Conservation (phyloP, 2,329 filamentous ascomycete species). For the Ophiostoma sp. region DNA sequence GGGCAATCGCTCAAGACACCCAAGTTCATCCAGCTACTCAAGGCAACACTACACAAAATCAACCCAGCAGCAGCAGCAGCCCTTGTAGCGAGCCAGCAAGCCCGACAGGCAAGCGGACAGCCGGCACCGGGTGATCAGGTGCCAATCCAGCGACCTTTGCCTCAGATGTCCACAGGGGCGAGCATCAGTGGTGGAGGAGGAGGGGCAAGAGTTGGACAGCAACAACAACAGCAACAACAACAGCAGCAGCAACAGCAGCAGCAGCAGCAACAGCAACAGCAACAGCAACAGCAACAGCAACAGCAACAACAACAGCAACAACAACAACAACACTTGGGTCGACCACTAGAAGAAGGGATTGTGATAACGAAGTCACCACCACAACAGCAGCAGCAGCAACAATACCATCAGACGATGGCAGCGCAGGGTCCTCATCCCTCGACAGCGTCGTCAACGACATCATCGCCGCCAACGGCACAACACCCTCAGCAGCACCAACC, state of each 20-base stretch:
- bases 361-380: background rate
- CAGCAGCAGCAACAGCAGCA: constrained; percentile 3
- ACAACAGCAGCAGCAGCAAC: constrained; percentile 4
- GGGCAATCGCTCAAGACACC: constrained; percentile 43
- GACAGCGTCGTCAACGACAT: constrained; percentile 21
- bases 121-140: background rate
- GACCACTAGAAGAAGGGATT: constrained; percentile 13
- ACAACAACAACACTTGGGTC: background rate
- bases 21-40: constrained; percentile 44
- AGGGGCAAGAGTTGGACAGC: background rate
- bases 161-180: background rate
- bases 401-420: background rate
- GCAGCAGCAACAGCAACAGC: background rate
- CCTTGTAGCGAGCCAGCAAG: constrained; percentile 7
- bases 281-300: constrained; percentile 10
- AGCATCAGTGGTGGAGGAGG: background rate
- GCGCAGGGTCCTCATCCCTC: constrained; percentile 18
- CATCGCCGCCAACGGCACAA: constrained; percentile 22
- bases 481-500: constrained; percentile 20
- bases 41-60: constrained; percentile 37
- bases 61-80: constrained; percentile 4
- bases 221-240: background rate
- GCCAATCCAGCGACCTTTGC: constrained; percentile 16
- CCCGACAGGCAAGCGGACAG: constrained; percentile 10
- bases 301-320: background rate